Conservation (phyloP, 2,329 filamentous ascomycete genomes). For the Talaromyces sp. region DNA sequence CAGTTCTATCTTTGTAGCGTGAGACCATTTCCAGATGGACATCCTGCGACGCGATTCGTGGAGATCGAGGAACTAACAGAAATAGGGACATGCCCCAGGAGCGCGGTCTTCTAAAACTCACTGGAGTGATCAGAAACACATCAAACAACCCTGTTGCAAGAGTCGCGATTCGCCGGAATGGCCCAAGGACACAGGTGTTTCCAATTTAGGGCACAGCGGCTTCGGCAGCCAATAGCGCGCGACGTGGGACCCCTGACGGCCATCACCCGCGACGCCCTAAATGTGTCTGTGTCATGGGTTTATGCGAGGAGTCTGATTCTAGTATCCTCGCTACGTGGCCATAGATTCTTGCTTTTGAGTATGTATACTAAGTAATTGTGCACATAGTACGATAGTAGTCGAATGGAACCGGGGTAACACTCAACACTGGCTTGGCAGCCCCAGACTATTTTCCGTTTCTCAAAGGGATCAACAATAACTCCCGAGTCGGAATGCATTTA, state of each 20-base stretch:
- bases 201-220: constrained; percentile 12
- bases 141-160: not conserved
- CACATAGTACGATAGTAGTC: not conserved
- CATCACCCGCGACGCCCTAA: constrained; percentile 9
- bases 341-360: not conserved
- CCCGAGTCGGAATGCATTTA: constrained; percentile 4
- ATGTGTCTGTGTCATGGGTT: not conserved
- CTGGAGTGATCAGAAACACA: constrained; percentile 1
- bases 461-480: not conserved
- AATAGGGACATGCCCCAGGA: not conserved
- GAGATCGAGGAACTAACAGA: constrained; percentile 1
- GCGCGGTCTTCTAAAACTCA: constrained; percentile 3
- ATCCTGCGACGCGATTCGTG: constrained; percentile 2
- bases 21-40: not conserved
- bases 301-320: constrained; percentile 7
- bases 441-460: not conserved
- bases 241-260: not conserved
- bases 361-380: not conserved
- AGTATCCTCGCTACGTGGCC: not conserved
- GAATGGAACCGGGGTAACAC: not conserved
- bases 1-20: constrained; percentile 6
- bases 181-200: constrained; percentile 1
- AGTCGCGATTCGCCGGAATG: not conserved
- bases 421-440: constrained; percentile 7
- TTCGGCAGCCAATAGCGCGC: constrained; percentile 10